Conservation (phyloP, 371 early-diverging fungal species). For the Racocetra persica region DNA sequence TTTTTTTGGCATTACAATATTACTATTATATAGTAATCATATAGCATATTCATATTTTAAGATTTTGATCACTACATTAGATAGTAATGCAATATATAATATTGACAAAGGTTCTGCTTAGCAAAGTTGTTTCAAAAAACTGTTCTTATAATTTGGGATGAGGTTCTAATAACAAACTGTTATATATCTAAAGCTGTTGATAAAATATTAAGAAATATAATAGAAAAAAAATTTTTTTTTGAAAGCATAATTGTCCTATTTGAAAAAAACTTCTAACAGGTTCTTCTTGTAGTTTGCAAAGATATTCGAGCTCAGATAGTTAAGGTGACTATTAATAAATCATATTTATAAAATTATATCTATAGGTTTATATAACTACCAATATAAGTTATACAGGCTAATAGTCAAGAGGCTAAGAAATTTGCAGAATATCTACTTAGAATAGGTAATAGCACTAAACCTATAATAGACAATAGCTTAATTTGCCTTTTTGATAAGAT, state of each 20-base stretch:
- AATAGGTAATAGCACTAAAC: neutral
- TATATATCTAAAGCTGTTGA: conserved; percentile 46
- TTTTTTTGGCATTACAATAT: neutral
- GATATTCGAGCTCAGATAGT: conserved; percentile 6
- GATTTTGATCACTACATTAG: conserved; percentile 43
- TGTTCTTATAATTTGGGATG: conserved; percentile 50
- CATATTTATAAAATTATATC: too few relatives aligned
- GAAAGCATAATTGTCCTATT: too few relatives aligned
- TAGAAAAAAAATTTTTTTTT: conserved; percentile 41
- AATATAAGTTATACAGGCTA: too few relatives aligned
- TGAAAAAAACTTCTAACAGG: conserved; percentile 42
- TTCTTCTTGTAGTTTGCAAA: conserved; percentile 20
- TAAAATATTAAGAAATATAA: conserved; percentile 45
- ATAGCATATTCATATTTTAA: conserved; percentile 49
- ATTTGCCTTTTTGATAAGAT: neutral
- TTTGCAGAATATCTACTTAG: conserved; percentile 4
- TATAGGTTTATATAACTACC: too few relatives aligned
- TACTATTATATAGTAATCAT: conserved; percentile 33
- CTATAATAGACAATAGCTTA: neutral
- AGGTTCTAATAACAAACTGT: conserved; percentile 47
- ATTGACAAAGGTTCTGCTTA: conserved; percentile 8
- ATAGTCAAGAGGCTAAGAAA: conserved; percentile 7
- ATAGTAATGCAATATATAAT: conserved; percentile 36
- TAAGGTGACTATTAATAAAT: too few relatives aligned
- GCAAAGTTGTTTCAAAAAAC: conserved; percentile 34